Evolutionary conservation across 2,329 filamentous ascomycete genomes (phyloP), one percentile per base, ranked within the genome.

Genomic region (Microcyclospora pomicola): DNA sequence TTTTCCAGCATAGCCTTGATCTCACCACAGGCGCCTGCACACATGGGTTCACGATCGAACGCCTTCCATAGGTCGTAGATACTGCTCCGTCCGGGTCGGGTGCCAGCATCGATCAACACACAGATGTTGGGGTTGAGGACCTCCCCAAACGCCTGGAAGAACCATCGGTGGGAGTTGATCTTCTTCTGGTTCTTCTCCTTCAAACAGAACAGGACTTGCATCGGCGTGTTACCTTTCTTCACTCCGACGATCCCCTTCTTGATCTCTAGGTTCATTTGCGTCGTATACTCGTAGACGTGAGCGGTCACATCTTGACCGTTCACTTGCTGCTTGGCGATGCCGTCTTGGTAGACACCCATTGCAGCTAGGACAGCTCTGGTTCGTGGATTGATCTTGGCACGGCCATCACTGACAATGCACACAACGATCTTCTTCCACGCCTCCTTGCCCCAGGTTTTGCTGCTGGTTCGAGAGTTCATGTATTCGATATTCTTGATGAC

Each of bases 111-210:
- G 47, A 98, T 75, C 37, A 98, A 72, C 9, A 96, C 88, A 55
- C 91, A 96, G 50, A 98, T 93, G 54, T 96, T 96, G 30, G 91
- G 91, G 45, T 96, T 81, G 33, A 98, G 65, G 2, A 96, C 82
- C 15, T 79, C 75, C 27, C 91, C 91, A 59, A 98, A 98, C 0
- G 88, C 91, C 50, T 92, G 82, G 71, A 98, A 98, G 67, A 98
- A 96, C 91, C 91, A 98, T 59, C 91, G 72, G 60, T 98, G 91
- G 0, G 91, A 96, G 59, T 98, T 98, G 73, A 98, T 98, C 71
- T 98, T 98, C 70, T 98, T 98, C 66, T 95, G 87, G 59, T 98
- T 98, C 74, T 95, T 96, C 59, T 98, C 91, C 68, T 98, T 98
- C 43, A 98, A 63, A 60, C 91, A 98, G 68, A 98, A 98, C 4